A percentile compares a stretch with the other conserved stretches of the same genome.
phyloP scores from a whole-genome alignment of 805 yeast genomes.

The Schizosaccharomyces cryophilus region DNA sequence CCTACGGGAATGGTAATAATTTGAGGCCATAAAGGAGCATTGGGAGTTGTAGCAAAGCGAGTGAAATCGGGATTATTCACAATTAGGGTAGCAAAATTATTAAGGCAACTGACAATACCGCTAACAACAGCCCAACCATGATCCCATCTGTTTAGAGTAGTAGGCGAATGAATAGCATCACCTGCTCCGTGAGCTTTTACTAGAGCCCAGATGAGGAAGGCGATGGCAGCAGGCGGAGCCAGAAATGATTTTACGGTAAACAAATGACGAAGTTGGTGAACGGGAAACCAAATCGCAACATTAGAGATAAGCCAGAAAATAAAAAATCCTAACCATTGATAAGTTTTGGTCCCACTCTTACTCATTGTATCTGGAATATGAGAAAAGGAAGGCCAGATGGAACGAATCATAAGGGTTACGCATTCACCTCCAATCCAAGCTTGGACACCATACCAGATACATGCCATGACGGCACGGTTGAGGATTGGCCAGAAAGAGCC shows the following conservation, averaged over 20 bases:
- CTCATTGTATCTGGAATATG: slow-evolving; percentile 18
- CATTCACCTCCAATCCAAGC: slow-evolving; percentile 68
- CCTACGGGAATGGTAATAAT: slow-evolving; percentile 39
- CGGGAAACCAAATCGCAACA: slow-evolving; percentile 61
- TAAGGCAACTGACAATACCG: slow-evolving; percentile 28
- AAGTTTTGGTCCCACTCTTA: slow-evolving; percentile 12
- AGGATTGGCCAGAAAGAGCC: slow-evolving; percentile 76
- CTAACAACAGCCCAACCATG: slow-evolving; percentile 47
- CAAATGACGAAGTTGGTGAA: slow-evolving; percentile 59
- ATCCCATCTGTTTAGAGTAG: slow-evolving; percentile 26
- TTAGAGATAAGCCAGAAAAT: slow-evolving; percentile 57
- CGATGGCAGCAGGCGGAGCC: slow-evolving; percentile 63
- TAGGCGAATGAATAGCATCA: slow-evolving; percentile 22
- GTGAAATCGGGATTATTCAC: slow-evolving; percentile 77
- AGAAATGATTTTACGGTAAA: slow-evolving; percentile 58
- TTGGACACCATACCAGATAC: slow-evolving; percentile 75
- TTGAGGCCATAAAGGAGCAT: slow-evolving; percentile 29
- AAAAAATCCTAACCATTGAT: slow-evolving; percentile 50
- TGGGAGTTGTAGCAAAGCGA: slow-evolving; percentile 32
- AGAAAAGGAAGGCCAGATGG: slow-evolving; percentile 32
- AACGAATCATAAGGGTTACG: slow-evolving; percentile 46
- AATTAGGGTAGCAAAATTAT: slow-evolving; percentile 42
- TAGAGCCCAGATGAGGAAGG: slow-evolving; percentile 61
- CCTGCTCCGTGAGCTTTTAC: slow-evolving; percentile 53
- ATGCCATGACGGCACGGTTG: slow-evolving; percentile 68